These are phyloP conservation scores for Periconia macrospinosa DNA, from an alignment of 2,329 filamentous ascomycete genomes.

Conservation along the genomic window DNA sequence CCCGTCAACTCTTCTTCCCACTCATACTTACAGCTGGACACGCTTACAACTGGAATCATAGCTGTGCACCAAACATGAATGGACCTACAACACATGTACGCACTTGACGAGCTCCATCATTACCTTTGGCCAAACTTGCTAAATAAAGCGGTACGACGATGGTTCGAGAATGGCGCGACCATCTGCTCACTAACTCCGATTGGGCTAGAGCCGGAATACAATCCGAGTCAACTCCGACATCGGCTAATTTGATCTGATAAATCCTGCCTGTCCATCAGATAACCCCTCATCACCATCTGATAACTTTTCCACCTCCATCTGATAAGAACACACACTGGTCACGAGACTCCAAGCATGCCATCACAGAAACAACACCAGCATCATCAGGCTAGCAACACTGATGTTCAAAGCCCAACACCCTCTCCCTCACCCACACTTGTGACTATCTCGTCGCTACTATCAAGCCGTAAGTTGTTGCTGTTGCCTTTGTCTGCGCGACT, in stretches of 20 bases:
- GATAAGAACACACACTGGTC: background rate
- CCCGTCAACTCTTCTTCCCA: no score
- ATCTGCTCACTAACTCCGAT: background rate
- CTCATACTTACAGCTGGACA: no score
- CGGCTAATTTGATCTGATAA: background rate
- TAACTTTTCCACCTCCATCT: background rate
- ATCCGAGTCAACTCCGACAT: background rate
- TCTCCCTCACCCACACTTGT: background rate
- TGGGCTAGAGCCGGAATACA: no score
- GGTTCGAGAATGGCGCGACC: background rate
- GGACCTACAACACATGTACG: no score
- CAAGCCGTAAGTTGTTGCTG: background rate
- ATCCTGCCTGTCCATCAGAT: background rate
- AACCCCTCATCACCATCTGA: background rate
- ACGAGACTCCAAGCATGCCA: background rate
- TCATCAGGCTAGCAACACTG: background rate
- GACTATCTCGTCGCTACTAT: background rate
- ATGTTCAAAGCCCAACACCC: background rate
- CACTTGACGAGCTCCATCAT: no score
- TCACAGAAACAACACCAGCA: background rate
- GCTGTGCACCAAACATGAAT: no score
- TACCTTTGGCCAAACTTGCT: no score
- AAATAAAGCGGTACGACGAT: no score
- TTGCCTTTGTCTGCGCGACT: no score
- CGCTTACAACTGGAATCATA: no score